Conservation (phyloP, 768 basidiomycete genomes). For the Tricholoma bakamatsutake region DNA sequence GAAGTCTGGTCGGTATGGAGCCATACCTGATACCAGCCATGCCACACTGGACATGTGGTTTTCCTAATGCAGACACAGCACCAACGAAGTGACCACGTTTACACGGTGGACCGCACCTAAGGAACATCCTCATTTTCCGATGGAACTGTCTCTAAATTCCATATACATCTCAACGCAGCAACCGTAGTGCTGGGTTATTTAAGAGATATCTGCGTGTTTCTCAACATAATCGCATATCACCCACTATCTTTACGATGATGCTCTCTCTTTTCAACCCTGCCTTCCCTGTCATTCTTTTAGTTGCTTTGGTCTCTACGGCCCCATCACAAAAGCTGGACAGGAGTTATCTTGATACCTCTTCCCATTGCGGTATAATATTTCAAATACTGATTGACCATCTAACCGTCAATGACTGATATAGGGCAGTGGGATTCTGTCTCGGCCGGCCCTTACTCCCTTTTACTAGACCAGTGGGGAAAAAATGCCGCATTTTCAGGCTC, state of each 20-base stretch:
- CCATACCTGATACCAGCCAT: too few relatives aligned
- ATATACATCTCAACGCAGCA: neutral
- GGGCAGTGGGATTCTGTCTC: slow-evolving; percentile 49
- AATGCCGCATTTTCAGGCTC: slow-evolving; percentile 39
- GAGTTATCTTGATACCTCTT: slow-evolving; percentile 30
- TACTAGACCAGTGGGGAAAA: slow-evolving; percentile 43
- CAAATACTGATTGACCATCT: neutral
- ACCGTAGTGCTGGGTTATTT: neutral
- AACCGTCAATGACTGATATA: slow-evolving; percentile 7
- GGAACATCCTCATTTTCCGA: neutral
- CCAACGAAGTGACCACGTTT: too few relatives aligned
- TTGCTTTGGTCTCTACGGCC: slow-evolving; percentile 25
- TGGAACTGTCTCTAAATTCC: neutral
- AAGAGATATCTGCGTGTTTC: neutral
- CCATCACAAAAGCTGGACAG: slow-evolving; percentile 18
- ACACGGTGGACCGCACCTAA: neutral
- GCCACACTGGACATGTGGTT: too few relatives aligned
- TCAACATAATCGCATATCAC: neutral
- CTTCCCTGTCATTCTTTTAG: slow-evolving; percentile 19
- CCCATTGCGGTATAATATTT: slow-evolving; percentile 29
- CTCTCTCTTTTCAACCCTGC: slow-evolving; percentile 21
- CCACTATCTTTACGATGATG: slow-evolving; percentile 5
- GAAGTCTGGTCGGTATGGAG: too few relatives aligned
- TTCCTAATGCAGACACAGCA: too few relatives aligned
- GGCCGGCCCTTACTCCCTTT: slow-evolving; percentile 41